phyloP scores from a whole-genome alignment of 2,329 filamentous ascomycete species.

The Raffaelea albimanens region DNA sequence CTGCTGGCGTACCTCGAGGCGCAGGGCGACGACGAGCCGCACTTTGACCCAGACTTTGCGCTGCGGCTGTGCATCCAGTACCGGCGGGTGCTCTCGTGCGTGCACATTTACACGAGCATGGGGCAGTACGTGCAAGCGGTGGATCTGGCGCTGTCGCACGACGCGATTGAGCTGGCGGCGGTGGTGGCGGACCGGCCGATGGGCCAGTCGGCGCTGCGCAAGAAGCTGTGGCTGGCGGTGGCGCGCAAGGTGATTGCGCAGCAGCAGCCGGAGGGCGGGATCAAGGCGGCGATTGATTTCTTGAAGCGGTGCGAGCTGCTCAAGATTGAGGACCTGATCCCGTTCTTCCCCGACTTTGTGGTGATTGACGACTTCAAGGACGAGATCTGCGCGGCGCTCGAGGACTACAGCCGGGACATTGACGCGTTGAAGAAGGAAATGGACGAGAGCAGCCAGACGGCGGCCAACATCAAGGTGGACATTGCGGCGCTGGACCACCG shows the following conservation, averaged over 20 bases:
- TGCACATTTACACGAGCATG: conserved; percentile 97
- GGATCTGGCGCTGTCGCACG: conserved; percentile 80
- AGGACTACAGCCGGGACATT: conserved; percentile 88
- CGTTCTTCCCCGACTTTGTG: conserved; percentile 97
- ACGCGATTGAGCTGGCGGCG: conserved; percentile 81
- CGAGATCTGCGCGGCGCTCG: conserved; percentile 87
- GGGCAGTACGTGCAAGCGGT: conserved; percentile 89
- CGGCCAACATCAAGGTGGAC: conserved; percentile 81
- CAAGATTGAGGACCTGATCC: conserved; percentile 92
- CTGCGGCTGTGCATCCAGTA: conserved; percentile 92
- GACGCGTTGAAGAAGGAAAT: conserved; percentile 84
- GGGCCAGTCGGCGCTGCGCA: conserved; percentile 63
- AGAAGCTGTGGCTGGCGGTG: conserved; percentile 91
- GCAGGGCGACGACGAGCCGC: conserved; percentile 68
- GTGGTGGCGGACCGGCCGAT: conserved; percentile 81
- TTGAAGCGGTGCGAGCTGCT: conserved; percentile 84
- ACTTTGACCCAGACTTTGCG: conserved; percentile 93
- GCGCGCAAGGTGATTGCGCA: conserved; percentile 91
- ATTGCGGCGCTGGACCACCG: conserved; percentile 77
- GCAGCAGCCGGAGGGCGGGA: conserved; percentile 55
- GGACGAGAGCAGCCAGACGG: conserved; percentile 86
- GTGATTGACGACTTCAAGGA: conserved; percentile 99
- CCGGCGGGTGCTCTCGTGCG: conserved; percentile 83
- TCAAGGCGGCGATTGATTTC: conserved; percentile 90
- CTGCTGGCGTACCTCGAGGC: conserved; percentile 83